Percentiles rank a stretch among this genome's conserved stretches.
phyloP scores from a whole-genome alignment of 495 filamentous ascomycete genomes.

The Penicillium manginii region DNA sequence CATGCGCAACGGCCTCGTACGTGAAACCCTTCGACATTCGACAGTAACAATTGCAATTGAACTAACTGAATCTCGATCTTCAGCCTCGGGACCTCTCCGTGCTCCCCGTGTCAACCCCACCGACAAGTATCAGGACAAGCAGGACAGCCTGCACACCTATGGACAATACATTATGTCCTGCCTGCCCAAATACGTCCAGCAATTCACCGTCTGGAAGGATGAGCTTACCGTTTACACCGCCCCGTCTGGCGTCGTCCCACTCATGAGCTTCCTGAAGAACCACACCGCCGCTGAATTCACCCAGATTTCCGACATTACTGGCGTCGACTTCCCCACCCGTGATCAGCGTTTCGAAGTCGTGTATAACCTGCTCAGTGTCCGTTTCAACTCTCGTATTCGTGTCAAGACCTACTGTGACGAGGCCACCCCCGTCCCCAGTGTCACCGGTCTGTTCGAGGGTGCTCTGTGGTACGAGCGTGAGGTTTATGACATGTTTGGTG shows the following conservation, averaged over 20 bases:
- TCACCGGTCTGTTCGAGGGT: slow-evolving; percentile 84
- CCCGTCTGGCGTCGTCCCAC: slow-evolving; percentile 82
- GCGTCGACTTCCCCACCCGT: slow-evolving; percentile 92
- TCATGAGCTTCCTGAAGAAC: slow-evolving; percentile 95
- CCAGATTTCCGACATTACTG: slow-evolving; percentile 87
- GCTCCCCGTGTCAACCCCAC: slow-evolving; percentile 86
- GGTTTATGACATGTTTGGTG: slow-evolving; percentile 95
- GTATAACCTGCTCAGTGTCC: slow-evolving; percentile 94
- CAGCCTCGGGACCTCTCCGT: slow-evolving; percentile 66
- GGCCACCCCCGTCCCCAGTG: slow-evolving; percentile 88
- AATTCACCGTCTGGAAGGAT: slow-evolving; percentile 99
- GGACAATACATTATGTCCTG: slow-evolving; percentile 96
- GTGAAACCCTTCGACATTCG: slow-evolving; percentile 29
- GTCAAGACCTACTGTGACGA: slow-evolving; percentile 99
- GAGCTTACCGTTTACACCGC: slow-evolving; percentile 93
- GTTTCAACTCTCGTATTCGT: slow-evolving; percentile 93
- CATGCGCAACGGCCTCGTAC: slow-evolving; percentile 64
- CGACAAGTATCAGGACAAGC: slow-evolving; percentile 87
- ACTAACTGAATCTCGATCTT: slow-evolving; percentile 21
- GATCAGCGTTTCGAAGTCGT: slow-evolving; percentile 97
- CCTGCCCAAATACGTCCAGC: slow-evolving; percentile 96
- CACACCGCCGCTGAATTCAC: slow-evolving; percentile 98
- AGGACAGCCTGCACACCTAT: slow-evolving; percentile 85
- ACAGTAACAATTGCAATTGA: slow-evolving; percentile 17
- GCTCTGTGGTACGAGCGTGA: slow-evolving; percentile 99